Evolutionary conservation across 2,329 filamentous ascomycete species (phyloP), one percentile per base, ranked within the genome.

Genomic region (Cytospora mali): DNA sequence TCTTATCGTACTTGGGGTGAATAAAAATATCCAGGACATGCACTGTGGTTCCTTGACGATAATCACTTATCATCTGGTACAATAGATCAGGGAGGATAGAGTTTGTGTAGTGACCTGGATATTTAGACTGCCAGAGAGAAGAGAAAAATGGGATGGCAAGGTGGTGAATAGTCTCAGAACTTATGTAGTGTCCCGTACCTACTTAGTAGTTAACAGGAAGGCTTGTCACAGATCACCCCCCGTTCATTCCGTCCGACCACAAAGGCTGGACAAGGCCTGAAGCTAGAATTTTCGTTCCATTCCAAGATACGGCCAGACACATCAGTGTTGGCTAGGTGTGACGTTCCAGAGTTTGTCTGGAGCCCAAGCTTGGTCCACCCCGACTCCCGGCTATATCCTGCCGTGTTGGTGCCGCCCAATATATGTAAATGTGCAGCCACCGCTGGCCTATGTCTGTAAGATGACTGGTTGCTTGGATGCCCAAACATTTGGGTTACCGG

Each of bases 331-430:
- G 50, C 28, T 42, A 48, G 5, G n/a, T 48, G 33, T 46, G 49
- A 53, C 57, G 13, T 46, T 25, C 18, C 18, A n/a, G 39, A 21
- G 3, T 5, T 2, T 42, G 7, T 18, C 16, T 5, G 28, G 49
- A 16, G n/a, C 39, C n/a, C 25, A 10, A 28, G 27, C 27, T 29
- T 25, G 35, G 27, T 21, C 57, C 50, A 48, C 46, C 39, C 57
- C 57, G 57, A 60, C 50, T 60, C 49, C 57, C 57, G 50, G 39
- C 2, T 59, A n/a, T 18, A 25, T 53, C 42, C 25, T 18, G 49
- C 50, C 50, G 57, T 60, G 35, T 14, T 33, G 13, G 50, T 53
- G 57, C 57, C 50, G 57, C 57, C n/a, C 53, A 31, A 33, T 52
- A 50, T 35, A 10, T 13, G 31, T 33, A 23, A 51, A 28, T 23